Conservation (phyloP, 257 asterid species). For the Penstemon newberryi region DNA sequence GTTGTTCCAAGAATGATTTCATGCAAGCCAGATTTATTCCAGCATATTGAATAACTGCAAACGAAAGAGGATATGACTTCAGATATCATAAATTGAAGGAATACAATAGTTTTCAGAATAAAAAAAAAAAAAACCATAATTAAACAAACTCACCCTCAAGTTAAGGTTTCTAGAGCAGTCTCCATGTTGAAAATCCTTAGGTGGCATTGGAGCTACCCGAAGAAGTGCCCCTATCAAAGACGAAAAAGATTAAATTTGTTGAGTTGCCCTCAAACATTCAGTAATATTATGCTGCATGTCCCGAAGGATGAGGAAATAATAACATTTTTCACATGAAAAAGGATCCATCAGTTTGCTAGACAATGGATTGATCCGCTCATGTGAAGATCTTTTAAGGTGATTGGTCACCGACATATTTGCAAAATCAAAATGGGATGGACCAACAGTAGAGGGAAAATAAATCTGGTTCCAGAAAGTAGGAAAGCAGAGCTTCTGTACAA, state of each 20-base stretch:
- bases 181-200: conserved; percentile 82
- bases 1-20: conserved; percentile 93
- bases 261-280: conserved; percentile 22
- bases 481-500: conserved; percentile 77
- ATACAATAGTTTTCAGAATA: not conserved
- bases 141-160: conserved; percentile 69
- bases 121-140: conserved; percentile 5
- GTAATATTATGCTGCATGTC: not conserved
- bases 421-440: conserved; percentile 46
- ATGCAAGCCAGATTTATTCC: conserved; percentile 75
- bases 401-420: conserved; percentile 30
- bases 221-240: conserved; percentile 54
- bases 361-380: conserved; percentile 64
- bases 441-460: conserved; percentile 72
- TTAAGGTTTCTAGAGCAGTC: conserved; percentile 79
- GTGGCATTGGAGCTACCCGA: conserved; percentile 67
- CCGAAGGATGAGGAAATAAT: conserved; percentile 4
- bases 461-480: conserved; percentile 73
- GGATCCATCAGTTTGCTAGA: conserved; percentile 58
- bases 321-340: conserved; percentile 74
- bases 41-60: conserved; percentile 84
- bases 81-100: conserved; percentile 18
- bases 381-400: conserved; percentile 53
- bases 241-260: conserved; percentile 6
- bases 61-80: conserved; percentile 21